Base-by-base conservation (phyloP, 768 basidiomycete genomes). In the Panaeolus papilionaceus region DNA sequence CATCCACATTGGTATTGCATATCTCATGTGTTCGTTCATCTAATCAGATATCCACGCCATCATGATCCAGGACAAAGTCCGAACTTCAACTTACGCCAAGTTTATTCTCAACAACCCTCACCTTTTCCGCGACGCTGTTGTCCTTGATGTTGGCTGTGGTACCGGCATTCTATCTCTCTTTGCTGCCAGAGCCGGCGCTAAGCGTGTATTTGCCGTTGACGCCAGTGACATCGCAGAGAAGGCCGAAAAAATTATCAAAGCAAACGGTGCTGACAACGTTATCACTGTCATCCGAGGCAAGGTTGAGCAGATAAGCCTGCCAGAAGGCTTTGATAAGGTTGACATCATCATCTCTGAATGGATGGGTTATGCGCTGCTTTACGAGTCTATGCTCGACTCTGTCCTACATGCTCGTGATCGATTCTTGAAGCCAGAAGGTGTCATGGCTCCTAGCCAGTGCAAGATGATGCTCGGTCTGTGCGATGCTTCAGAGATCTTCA, bases 361-460 rank as follows among this genome's bases (percentile, higher is more conserved):
- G 97, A 98, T 98, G 97, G 95, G 90, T 16, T 95, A 94, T 73
- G 91, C 90, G 0, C 82, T 95, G 26, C 85, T 98, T 23, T 98
- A 98, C 78, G 97, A 99, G 79, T 94, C 92, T 49, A 98, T 99
- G 97, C 86, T 99, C 39, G 97, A 98, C 77, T 97, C 96, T 1
- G 97, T 99, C 18, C 82, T 99, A 20, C 80, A 82, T 68, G 97
- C 97, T 0, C 86, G 97, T 18, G 95, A 98, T 77, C 86, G 91
- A 23, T 98, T 95, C 80, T 83, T 99, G 38, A 82, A 82, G 61
- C 87, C 90, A 0, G 86, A 79, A 4, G 95, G 96, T 1, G 80
- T 98, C 28, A 91, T 99, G 90, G 95, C 92, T 0, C 96, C 97
- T 0, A 94, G 92, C 70, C 94, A 98, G 71, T 93, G 90, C 70